Base-by-base conservation (phyloP, 345 rosid species). In the Hibiscus tridactylites region DNA sequence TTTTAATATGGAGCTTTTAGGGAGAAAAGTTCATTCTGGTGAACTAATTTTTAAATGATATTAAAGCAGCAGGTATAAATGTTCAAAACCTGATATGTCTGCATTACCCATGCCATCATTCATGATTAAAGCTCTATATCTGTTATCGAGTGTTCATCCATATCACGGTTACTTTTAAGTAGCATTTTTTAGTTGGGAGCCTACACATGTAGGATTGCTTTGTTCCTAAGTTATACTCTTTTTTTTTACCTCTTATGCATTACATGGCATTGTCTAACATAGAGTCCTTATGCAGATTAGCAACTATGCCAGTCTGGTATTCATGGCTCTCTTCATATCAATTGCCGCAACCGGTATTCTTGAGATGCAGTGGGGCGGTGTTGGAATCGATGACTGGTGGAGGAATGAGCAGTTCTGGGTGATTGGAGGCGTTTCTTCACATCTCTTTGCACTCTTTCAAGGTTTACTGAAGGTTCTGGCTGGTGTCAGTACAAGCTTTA, bases 351-450 rank as follows among this genome's bases (percentile, higher is more conserved):
- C 98, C 0, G 90, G 98, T 74, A 80, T 94, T 52, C 92, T 94
- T 2, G 98, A 94, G 85, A 94, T 94, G 97, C 98, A 94, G 73
- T 94, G 98, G 98, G 98, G 98, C 4, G 93, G 93, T 29, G 98
- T 94, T 11, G 93, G 93, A 9, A 87, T 94, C 17, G 97, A 94
- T 70, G 97, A 94, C 77, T 87, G 95, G 96, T 94, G 98, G 98
- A 90, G 98, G 83, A 94, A 94, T 9, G 98, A 94, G 76, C 98
- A 94, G 77, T 94, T 94, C 81, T 94, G 98, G 98, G 98, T 94
- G 42, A 94, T 94, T 2, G 98, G 98, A 71, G 98, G 98, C 0
- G 97, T 72, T n/a, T 94, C 98, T 28, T 82, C 97, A 0, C 98
- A 94, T 83, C 88, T 94, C 2, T 94, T 94, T 61, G 97, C 98